phyloP scores from a whole-genome alignment of 208 protist genomes.

The Acanthamoeba triangularis region DNA sequence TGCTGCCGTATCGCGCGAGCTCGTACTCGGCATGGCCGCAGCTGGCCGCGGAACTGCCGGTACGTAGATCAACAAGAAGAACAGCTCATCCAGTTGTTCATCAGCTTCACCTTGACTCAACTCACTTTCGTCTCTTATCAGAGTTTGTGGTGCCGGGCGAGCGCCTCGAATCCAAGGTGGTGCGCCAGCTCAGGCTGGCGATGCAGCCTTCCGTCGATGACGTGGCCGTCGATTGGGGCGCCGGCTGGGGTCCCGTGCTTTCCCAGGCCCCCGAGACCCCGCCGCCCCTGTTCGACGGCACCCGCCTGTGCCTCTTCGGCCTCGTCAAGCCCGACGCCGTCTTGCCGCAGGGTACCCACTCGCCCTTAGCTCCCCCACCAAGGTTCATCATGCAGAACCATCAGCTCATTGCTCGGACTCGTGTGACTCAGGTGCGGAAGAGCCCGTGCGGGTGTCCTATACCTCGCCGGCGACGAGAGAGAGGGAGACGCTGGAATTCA shows the following conservation, averaged over 20 bases:
- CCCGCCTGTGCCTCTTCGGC: slow-evolving; percentile 24
- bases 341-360: neutral
- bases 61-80: neutral
- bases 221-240: slow-evolving; percentile 6
- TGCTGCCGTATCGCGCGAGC: slow-evolving; percentile 29
- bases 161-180: slow-evolving; percentile 61
- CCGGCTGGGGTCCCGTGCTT: slow-evolving; percentile 7
- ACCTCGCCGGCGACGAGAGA: neutral
- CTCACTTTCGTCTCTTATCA: neutral
- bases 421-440: neutral
- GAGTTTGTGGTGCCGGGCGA: slow-evolving; percentile 74
- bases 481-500: neutral
- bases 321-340: neutral
- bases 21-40: slow-evolving; percentile 84
- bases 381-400: neutral
- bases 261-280: neutral
- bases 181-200: slow-evolving; percentile 54
- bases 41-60: slow-evolving; percentile 56
- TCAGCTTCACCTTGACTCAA: neutral
- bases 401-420: neutral
- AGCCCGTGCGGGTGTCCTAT: neutral
- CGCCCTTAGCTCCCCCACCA: neutral
- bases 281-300: slow-evolving; percentile 39
- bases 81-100: neutral
- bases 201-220: slow-evolving; percentile 70